A percentile compares a stretch with the other conserved stretches of the same genome.
These are phyloP conservation scores for Xanthoparmelia taractica DNA, from an alignment of 495 filamentous ascomycete species.

Conservation along the genomic window DNA sequence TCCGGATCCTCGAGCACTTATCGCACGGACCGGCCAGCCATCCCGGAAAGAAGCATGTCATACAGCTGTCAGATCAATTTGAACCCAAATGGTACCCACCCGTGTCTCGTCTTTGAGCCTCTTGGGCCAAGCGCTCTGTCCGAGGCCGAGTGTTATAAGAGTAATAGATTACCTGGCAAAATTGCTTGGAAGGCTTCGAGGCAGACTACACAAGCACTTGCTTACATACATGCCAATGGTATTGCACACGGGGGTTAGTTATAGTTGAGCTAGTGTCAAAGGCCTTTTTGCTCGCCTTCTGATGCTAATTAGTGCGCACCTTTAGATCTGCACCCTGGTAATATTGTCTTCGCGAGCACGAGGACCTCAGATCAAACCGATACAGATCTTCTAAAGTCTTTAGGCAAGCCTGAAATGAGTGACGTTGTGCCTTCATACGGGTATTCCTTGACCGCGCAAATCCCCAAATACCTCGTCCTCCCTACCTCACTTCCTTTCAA, in stretches of 20 bases:
- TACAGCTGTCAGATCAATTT: slow-evolving; percentile 37
- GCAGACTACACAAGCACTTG: slow-evolving; percentile 37
- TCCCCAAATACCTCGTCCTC: slow-evolving; percentile 13
- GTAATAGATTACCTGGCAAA: slow-evolving; percentile 34
- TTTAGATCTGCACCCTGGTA: slow-evolving; percentile 41
- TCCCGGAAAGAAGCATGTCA: slow-evolving; percentile 32
- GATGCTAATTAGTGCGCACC: slow-evolving; percentile 1
- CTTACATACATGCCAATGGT: slow-evolving; percentile 36
- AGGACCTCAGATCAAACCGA: slow-evolving; percentile 5
- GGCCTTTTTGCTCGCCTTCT: neutral
- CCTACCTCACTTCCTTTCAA: slow-evolving; percentile 1
- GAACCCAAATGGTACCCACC: slow-evolving; percentile 43
- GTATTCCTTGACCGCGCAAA: slow-evolving; percentile 9
- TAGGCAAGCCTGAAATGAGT: slow-evolving; percentile 13
- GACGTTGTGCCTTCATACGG: slow-evolving; percentile 7
- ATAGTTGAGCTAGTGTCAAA: neutral
- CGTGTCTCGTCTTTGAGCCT: slow-evolving; percentile 43
- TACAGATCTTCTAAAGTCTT: slow-evolving; percentile 1
- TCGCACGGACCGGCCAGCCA: slow-evolving; percentile 15
- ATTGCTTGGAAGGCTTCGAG: slow-evolving; percentile 39
- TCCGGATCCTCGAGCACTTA: too few relatives aligned
- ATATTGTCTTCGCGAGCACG: slow-evolving; percentile 36
- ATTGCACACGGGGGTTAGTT: slow-evolving; percentile 36
- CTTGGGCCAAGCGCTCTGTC: slow-evolving; percentile 37
- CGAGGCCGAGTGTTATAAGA: slow-evolving; percentile 8